A percentile compares a stretch with the other conserved stretches of the same genome.
Conservation (phyloP, 129 eudicot species). For the Smallanthus sonchifolius region DNA sequence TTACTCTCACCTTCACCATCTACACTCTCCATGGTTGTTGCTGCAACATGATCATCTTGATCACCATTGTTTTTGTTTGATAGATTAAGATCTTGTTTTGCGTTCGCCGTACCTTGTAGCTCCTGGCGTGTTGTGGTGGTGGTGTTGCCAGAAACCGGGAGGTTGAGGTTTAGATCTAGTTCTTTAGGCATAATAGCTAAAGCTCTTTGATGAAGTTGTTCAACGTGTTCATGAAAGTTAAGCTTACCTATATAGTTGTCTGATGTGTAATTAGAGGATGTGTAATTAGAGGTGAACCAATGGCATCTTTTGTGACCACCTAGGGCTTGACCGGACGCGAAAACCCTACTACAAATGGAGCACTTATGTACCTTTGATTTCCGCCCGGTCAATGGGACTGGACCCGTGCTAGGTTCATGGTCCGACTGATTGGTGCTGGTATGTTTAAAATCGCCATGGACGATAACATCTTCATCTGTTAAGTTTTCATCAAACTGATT, state of each 20-base stretch:
- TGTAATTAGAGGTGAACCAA: constrained; percentile 74
- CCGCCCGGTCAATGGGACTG: constrained; percentile 39
- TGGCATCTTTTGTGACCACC: constrained; percentile 97
- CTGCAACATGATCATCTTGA: neutral
- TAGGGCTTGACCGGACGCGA: constrained; percentile 82
- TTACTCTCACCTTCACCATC: constrained; percentile 89
- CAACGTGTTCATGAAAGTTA: constrained; percentile 46
- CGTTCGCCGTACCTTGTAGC: neutral
- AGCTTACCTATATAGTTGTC: constrained; percentile 41
- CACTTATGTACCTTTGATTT: constrained; percentile 87
- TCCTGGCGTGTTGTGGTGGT: constrained; percentile 22
- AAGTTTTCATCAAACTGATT: constrained; percentile 42
- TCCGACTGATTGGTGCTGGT: constrained; percentile 40
- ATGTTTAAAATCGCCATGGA: constrained; percentile 39
- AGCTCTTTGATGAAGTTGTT: constrained; percentile 41
- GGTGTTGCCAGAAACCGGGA: constrained; percentile 30
- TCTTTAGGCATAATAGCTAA: constrained; percentile 28
- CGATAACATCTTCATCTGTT: constrained; percentile 44
- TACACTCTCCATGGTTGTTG: constrained; percentile 16
- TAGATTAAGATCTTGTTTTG: constrained; percentile 18
- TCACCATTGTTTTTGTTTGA: constrained; percentile 3
- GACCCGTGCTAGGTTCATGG: constrained; percentile 31
- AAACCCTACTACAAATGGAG: constrained; percentile 71
- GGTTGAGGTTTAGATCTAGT: constrained; percentile 48
- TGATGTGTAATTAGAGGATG: constrained; percentile 49